Conservation (phyloP, 805 yeast species). For the Kuraishia hungarica region DNA sequence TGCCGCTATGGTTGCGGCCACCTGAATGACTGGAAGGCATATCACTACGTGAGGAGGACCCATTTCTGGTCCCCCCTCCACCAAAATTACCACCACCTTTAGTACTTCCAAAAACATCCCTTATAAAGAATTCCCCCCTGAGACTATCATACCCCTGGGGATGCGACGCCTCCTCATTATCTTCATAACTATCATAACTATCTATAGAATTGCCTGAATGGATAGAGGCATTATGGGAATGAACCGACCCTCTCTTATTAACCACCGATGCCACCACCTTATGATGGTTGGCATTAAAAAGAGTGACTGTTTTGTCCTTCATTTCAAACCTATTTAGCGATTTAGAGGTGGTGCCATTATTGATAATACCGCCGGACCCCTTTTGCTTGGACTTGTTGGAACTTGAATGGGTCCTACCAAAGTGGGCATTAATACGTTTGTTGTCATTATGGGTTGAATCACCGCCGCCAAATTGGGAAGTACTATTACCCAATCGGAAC, state of each 20-base stretch:
- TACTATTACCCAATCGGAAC: neutral
- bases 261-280: neutral
- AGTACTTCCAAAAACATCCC: neutral
- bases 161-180: no score
- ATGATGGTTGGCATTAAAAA: slow-evolving; percentile 12
- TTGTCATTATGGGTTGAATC: no score
- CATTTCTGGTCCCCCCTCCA: no score
- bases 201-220: slow-evolving; percentile 8
- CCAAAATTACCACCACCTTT: no score
- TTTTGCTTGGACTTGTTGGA: neutral
- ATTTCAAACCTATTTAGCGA: slow-evolving; percentile 11
- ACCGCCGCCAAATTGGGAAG: neutral
- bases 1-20: neutral
- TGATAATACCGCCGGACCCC: neutral
- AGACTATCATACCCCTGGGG: slow-evolving; percentile 2
- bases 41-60: no score
- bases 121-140: neutral
- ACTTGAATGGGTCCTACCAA: neutral
- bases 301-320: slow-evolving; percentile 20
- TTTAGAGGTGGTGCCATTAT: slow-evolving; percentile 1
- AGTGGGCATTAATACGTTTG: no score
- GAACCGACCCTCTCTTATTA: neutral
- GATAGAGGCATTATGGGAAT: slow-evolving; percentile 7
- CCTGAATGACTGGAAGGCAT: neutral
- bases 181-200: slow-evolving; percentile 2